Conservation (phyloP, 805 yeast species). For the Zygoascus tannicola region DNA sequence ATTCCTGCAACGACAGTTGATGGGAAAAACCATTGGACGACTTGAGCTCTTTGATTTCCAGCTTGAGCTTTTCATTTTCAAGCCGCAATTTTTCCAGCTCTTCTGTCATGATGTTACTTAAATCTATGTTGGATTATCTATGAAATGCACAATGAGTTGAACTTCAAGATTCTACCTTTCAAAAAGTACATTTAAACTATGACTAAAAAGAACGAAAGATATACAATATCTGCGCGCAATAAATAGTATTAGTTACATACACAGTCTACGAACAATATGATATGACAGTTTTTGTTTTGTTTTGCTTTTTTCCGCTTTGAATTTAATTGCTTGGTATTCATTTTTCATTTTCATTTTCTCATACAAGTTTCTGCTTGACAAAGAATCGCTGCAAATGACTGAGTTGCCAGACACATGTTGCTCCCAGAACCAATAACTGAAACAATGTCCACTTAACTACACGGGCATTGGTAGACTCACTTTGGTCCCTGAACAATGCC, state of each 20-base stretch:
- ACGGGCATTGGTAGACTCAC: constrained; percentile 64
- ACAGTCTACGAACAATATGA: no score
- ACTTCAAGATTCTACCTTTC: no score
- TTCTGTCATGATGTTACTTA: not conserved
- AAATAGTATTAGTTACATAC: no score
- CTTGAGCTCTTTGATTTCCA: constrained; percentile 7
- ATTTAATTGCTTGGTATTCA: no score
- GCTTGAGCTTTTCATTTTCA: constrained; percentile 13
- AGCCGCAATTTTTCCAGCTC: constrained; percentile 2
- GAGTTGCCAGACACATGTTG: constrained; percentile 68
- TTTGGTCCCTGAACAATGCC: constrained; percentile 63
- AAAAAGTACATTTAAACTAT: no score
- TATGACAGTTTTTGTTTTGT: no score
- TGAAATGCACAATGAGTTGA: no score
- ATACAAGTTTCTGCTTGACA: constrained; percentile 78
- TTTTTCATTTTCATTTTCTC: no score
- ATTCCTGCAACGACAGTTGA: constrained; percentile 46
- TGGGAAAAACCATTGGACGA: not conserved
- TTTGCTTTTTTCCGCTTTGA: no score
- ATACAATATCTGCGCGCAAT: no score
- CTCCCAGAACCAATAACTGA: constrained; percentile 58
- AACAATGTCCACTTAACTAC: constrained; percentile 67
- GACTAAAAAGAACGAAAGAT: no score
- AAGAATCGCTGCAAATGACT: constrained; percentile 71
- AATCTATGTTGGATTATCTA: no score